Conservation (phyloP, 2,329 filamentous ascomycete genomes). For the Nigrospora osmanthi region DNA sequence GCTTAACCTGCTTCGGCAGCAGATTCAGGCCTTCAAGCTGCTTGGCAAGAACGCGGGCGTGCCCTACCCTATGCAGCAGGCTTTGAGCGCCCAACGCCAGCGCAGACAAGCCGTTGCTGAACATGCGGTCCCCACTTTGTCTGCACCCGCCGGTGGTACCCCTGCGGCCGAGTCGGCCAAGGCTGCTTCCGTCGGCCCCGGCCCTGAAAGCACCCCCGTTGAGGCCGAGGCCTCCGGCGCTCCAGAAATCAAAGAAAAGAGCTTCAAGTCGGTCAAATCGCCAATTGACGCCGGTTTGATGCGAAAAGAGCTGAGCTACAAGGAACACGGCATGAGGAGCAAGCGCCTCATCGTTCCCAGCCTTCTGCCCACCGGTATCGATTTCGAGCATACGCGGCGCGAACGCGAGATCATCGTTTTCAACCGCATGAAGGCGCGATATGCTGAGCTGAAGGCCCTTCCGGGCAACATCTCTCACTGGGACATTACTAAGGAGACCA, state of each 20-base stretch:
- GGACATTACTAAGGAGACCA: constrained; percentile 65
- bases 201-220: constrained; percentile 15
- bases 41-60: constrained; percentile 82
- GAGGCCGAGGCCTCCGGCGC: constrained; percentile 22
- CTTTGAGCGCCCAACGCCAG: constrained; percentile 69
- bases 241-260: constrained; percentile 32
- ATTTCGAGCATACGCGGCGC: constrained; percentile 76
- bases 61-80: constrained; percentile 69
- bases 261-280: constrained; percentile 67
- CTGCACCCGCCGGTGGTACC: constrained; percentile 27
- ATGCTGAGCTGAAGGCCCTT: constrained; percentile 73
- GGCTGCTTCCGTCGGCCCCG: constrained; percentile 22
- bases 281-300: constrained; percentile 55
- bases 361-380: constrained; percentile 81
- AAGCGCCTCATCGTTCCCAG: constrained; percentile 77
- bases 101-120: constrained; percentile 52
- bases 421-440: constrained; percentile 81
- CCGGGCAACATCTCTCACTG: constrained; percentile 82
- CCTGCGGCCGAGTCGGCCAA: constrained; percentile 23
- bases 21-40: constrained; percentile 87
- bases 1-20: constrained; percentile 67
- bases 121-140: constrained; percentile 32
- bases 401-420: constrained; percentile 84
- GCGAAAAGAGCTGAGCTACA: constrained; percentile 62
- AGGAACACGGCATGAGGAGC: constrained; percentile 67